Evolutionary conservation across 495 filamentous ascomycete genomes (phyloP), one percentile per base, ranked within the genome.

Genomic region (Podospora sp.): DNA sequence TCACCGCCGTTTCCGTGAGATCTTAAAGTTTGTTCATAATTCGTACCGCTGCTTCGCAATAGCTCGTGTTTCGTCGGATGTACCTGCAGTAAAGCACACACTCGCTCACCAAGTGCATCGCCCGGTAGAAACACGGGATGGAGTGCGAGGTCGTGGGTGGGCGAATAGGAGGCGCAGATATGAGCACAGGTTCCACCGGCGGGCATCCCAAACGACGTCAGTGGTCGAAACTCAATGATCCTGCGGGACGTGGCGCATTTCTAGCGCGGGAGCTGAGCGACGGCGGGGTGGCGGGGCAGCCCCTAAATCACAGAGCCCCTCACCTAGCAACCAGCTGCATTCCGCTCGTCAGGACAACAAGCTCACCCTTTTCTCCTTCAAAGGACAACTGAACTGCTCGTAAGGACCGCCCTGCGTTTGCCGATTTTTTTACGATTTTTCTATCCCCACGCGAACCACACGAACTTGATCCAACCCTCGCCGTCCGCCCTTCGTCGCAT

Each of bases 101-200:
- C 35, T 55, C 14, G 16, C 40, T 46, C 40, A 36, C 3, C 29
- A 33, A 56, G 49, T 25, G 11, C 18, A 46, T 14, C 22, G 36
- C 18, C 36, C 12, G 64, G 25, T n/a, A 66, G 60, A 66, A 55
- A 33, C 55, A 27, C 53, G 63, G 20, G 16, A 59, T 12, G 18
- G 18, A 27, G 56, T 26, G 56, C 14, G 53, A 60, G 27, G 11
- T 50, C 22, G n/a, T 21, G 5, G 8, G 12, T 27, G 12, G 36
- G 21, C 68, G 62, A 70, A 70, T 70, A 49, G 56, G 64, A 70
- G 68, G 55, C 53, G 40, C 60, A 61, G 27, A 14, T 35, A 60
- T 26, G 20, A 49, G 62, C 67, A 69, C 67, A 68, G 62, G 53
- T 58, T n/a, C 57, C 60, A 62, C 60, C 1, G 20, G 0, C 1